Conservation (phyloP, 139 green algal species). For the Volvox africanus region DNA sequence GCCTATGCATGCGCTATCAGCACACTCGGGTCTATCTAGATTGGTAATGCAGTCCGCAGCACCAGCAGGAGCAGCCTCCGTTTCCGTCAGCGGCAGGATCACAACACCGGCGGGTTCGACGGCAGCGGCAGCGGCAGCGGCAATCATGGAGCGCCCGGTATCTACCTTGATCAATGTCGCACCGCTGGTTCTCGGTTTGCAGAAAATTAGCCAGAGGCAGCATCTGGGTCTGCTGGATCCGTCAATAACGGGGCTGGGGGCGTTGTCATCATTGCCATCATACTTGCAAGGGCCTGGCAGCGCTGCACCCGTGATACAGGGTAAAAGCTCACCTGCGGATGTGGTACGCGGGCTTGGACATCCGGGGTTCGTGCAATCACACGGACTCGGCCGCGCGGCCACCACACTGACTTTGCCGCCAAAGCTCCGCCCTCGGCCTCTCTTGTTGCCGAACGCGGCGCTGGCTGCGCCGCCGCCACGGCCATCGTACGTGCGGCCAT, state of each 20-base stretch:
- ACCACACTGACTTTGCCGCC: neutral
- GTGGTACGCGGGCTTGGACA: neutral
- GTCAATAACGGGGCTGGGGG: neutral
- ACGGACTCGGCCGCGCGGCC: neutral
- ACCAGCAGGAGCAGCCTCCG: too few relatives aligned
- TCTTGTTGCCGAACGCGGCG: slow-evolving; percentile 3
- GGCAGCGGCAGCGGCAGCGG: too few relatives aligned
- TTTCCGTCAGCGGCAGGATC: too few relatives aligned
- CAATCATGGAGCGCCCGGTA: neutral
- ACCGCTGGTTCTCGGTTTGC: neutral
- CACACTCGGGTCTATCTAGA: neutral
- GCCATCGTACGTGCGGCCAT: neutral
- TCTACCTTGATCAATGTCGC: neutral
- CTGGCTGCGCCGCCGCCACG: neutral
- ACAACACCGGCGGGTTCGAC: neutral
- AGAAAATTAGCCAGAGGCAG: neutral
- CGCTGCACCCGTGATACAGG: neutral
- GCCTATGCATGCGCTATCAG: neutral
- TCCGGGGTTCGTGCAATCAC: neutral
- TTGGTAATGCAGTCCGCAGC: too few relatives aligned
- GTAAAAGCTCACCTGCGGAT: neutral
- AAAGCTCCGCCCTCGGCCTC: neutral
- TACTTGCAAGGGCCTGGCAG: neutral
- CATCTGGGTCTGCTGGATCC: neutral
- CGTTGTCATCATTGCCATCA: neutral